Percentiles rank a stretch among this genome's conserved stretches.
Evolutionary conservation across 2,329 filamentous ascomycete genomes (phyloP).

Genomic region (Cordyceps cateniannulata): DNA sequence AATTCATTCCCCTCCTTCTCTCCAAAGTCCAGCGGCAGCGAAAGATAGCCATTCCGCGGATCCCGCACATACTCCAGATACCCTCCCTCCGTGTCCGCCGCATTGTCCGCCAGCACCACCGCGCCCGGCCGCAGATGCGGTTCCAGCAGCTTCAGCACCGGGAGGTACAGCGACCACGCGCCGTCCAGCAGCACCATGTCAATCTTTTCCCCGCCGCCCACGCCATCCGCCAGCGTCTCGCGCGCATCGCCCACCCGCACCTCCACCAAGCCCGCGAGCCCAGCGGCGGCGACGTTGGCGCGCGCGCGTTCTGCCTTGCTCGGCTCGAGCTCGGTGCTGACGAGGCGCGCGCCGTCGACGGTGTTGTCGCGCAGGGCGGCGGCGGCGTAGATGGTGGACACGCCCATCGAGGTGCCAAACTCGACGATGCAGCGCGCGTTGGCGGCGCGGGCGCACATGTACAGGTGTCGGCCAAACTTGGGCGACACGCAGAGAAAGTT

Average conservation of each 20-base stretch:
- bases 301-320: neutral
- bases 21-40: neutral
- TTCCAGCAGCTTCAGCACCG: neutral
- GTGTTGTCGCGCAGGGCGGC: neutral
- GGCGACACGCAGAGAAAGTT: slow-evolving; percentile 1
- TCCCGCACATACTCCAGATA: neutral
- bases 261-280: neutral
- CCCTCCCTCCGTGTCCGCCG: neutral
- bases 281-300: neutral
- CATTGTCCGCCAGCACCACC: neutral
- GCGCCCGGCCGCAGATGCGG: neutral
- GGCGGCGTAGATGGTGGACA: neutral
- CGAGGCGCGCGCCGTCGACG: neutral
- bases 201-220: neutral
- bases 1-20: neutral
- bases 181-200: neutral
- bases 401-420: neutral
- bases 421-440: neutral
- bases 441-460: neutral
- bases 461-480: neutral
- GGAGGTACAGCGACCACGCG: neutral
- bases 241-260: neutral
- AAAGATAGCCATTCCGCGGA: neutral
- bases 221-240: neutral
- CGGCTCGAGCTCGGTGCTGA: neutral